Percentiles rank a stretch among this genome's conserved stretches.
These are phyloP conservation scores for Coniochaeta hoffmannii DNA, from an alignment of 2,329 filamentous ascomycete species.

Conservation along the genomic window DNA sequence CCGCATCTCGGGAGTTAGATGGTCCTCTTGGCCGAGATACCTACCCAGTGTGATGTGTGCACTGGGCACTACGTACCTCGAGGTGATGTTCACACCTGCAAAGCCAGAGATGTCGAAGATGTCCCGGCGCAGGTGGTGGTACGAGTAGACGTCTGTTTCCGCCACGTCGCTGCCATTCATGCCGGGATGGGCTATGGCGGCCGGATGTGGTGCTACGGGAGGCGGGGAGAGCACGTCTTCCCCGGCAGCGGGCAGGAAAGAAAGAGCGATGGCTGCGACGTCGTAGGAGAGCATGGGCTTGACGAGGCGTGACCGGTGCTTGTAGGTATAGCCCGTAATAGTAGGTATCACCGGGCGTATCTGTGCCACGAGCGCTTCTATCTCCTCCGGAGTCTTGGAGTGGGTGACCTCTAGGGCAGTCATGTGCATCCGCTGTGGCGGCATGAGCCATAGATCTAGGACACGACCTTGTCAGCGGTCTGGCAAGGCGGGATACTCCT, in stretches of 20 bases:
- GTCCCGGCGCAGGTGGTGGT: conserved; percentile 83
- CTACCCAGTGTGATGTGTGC: conserved; percentile 83
- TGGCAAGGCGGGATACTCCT: not conserved
- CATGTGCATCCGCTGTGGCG: conserved; percentile 68
- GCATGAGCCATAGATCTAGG: conserved; percentile 83
- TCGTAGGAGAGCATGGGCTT: conserved; percentile 82
- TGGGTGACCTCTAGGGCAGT: conserved; percentile 82
- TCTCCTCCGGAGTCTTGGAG: conserved; percentile 63
- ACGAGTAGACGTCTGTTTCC: conserved; percentile 60
- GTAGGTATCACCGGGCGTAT: conserved; percentile 48
- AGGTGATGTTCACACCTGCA: conserved; percentile 62
- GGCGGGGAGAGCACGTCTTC: conserved; percentile 39
- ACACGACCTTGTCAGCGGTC: not conserved
- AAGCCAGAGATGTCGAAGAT: conserved; percentile 55
- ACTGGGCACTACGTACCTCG: conserved; percentile 80
- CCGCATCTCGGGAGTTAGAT: conserved; percentile 51
- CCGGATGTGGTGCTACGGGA: conserved; percentile 28
- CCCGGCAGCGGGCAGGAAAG: conserved; percentile 72
- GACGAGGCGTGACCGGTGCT: conserved; percentile 65
- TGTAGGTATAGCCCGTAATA: conserved; percentile 59
- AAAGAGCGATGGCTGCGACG: conserved; percentile 75
- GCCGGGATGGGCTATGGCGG: conserved; percentile 11
- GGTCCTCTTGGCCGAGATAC: conserved; percentile 64
- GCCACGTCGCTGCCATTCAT: conserved; percentile 20
- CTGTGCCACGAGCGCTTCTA: conserved; percentile 51